These are phyloP conservation scores for Candida albicans DNA, from an alignment of 1,139 yeast genomes.

Conservation along the genomic window DNA sequence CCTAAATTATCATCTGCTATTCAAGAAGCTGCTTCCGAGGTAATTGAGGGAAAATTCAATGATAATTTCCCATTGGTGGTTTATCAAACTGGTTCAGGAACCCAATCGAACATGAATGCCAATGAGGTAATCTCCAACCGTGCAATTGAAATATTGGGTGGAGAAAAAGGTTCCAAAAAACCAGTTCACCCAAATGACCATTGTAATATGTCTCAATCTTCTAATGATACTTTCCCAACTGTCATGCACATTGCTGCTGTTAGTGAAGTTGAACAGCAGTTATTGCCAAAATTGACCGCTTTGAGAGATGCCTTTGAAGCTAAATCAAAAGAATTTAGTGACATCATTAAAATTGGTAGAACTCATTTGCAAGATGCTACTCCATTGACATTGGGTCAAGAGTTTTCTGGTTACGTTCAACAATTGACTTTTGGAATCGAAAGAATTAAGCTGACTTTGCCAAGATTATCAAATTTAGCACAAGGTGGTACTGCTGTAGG, in stretches of 20 bases:
- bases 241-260: slow-evolving; percentile 99
- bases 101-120: slow-evolving; percentile 98
- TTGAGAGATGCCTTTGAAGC: slow-evolving; percentile 74
- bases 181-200: slow-evolving; percentile 99
- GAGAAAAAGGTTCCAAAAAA: slow-evolving; percentile 82
- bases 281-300: slow-evolving; percentile 76
- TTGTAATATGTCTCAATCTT: slow-evolving; percentile 97
- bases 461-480: slow-evolving; percentile 78
- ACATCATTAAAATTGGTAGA: slow-evolving; percentile 96
- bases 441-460: slow-evolving; percentile 75
- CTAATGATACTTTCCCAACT: slow-evolving; percentile 98
- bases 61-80: slow-evolving; percentile 98
- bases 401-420: slow-evolving; percentile 93
- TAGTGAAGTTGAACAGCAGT: slow-evolving; percentile 70
- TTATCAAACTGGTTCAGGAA: slow-evolving; percentile 98
- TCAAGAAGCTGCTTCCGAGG: slow-evolving; percentile 93
- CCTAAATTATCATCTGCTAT: slow-evolving; percentile 82
- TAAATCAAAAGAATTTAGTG: slow-evolving; percentile 79
- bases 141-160: slow-evolving; percentile 94
- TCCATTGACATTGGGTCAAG: slow-evolving; percentile 96
- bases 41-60: slow-evolving; percentile 82
- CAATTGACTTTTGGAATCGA: slow-evolving; percentile 88
- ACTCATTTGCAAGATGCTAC: slow-evolving; percentile 99
- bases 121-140: slow-evolving; percentile 97
- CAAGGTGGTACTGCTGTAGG: slow-evolving; percentile 99